phyloP scores from a whole-genome alignment of 306 rosid species.

The Neltuma alba region DNA sequence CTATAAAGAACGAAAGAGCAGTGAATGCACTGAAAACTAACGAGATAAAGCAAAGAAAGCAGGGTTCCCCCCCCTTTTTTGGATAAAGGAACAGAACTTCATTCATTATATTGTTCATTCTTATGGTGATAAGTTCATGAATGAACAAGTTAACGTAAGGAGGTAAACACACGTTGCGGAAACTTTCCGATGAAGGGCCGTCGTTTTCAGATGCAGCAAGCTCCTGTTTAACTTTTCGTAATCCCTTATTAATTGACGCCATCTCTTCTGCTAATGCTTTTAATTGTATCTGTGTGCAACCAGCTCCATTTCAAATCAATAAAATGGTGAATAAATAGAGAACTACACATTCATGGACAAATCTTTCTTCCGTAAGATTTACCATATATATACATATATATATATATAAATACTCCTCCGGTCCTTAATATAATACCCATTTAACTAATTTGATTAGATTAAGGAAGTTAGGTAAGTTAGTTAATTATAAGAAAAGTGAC shows the following conservation, averaged over 20 bases:
- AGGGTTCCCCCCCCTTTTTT: too few relatives aligned
- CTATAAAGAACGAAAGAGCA: conserved; percentile 48
- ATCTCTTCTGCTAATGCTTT: conserved; percentile 99
- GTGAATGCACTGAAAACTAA: conserved; percentile 30
- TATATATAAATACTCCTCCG: too few relatives aligned
- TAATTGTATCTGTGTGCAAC: conserved; percentile 93
- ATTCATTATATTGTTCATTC: not conserved
- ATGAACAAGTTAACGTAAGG: conserved; percentile 22
- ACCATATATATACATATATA: too few relatives aligned
- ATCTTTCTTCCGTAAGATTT: not conserved
- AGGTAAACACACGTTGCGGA: conserved; percentile 74
- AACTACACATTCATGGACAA: not conserved
- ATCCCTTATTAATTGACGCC: conserved; percentile 91
- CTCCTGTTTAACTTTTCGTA: conserved; percentile 93
- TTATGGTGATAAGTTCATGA: not conserved
- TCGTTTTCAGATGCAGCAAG: conserved; percentile 84
- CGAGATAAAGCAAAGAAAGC: conserved; percentile 8
- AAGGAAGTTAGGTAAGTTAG: too few relatives aligned
- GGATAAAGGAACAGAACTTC: not conserved
- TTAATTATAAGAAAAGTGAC: too few relatives aligned
- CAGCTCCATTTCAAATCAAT: conserved; percentile 33
- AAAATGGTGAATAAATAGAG: not conserved
- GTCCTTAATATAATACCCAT: too few relatives aligned
- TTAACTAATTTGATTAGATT: too few relatives aligned
- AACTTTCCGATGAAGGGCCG: conserved; percentile 84